Base-by-base conservation (phyloP, 495 filamentous ascomycete genomes). In the Tuber umbilicatum region DNA sequence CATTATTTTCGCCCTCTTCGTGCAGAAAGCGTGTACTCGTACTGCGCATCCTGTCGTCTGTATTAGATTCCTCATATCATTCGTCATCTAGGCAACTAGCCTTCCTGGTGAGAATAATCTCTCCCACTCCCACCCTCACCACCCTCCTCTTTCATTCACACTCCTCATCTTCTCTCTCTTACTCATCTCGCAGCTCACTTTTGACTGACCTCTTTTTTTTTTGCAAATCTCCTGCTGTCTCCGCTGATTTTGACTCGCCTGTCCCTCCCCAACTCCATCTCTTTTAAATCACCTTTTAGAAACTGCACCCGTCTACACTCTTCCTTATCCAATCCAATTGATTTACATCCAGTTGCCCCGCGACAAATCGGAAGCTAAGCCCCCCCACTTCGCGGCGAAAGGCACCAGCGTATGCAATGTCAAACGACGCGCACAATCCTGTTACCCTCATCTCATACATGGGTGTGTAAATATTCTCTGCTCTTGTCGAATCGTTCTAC, bases 321-420 rank as follows among this genome's bases (percentile, higher is more conserved):
- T 64, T 35, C 27, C 55, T 64, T 35, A 64, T 64, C 55, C 55
- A 64, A 64, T 79, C 77, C 77, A 78, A 78, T 79, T 78, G 75
- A 75, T 72, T 77, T 75, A 39, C 37, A 69, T 42, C 69, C 55
- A 68, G 50, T 45, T 45, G 47, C 31, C 70, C 69, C 72, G 69
- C 69, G 74, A 78, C 76, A 79, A 78, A 79, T 79, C 75, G 77
- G 77, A 79, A 79, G 77, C 76, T 74, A 78, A 77, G 45, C 76
- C 76, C 77, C 76, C 77, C 77, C 73, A 79, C 77, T 78, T 67
- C 37, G 55, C 50, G 71, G 42, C 35, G 55, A 64, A 78, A 71
- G 40, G 37, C 71, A 79, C 75, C 72, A 74, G 74, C 77, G 69
- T 79, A 79, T 75, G 77, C 77, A 78, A 79, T 79, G 77, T 79